Conservation (phyloP, 75 land plant species). For the Sequoiadendron giganteum region DNA sequence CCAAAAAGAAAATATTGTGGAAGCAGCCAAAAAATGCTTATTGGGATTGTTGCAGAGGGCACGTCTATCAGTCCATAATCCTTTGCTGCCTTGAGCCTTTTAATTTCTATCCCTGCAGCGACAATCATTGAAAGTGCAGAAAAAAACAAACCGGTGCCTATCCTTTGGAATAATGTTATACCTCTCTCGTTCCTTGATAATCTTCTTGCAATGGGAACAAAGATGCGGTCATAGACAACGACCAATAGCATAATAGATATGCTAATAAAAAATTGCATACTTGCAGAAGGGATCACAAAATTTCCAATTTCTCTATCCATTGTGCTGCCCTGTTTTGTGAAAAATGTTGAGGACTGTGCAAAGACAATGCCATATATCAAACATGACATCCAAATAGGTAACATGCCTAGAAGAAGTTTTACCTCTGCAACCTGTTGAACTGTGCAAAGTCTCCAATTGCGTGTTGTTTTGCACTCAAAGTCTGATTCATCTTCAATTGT, state of each 20-base stretch:
- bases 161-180: slow-evolving; percentile 70
- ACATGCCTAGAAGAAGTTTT: slow-evolving; percentile 45
- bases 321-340: slow-evolving; percentile 78
- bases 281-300: slow-evolving; percentile 84
- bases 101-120: slow-evolving; percentile 58
- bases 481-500: slow-evolving; percentile 17
- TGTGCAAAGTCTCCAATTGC: slow-evolving; percentile 23
- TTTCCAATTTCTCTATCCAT: slow-evolving; percentile 62
- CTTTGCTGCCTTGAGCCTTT: slow-evolving; percentile 34
- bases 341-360: slow-evolving; percentile 81
- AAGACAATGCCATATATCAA: slow-evolving; percentile 75
- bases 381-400: slow-evolving; percentile 82
- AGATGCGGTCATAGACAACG: slow-evolving; percentile 71
- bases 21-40: slow-evolving; percentile 76
- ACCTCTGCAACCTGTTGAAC: slow-evolving; percentile 32
- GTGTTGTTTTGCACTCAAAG: background rate
- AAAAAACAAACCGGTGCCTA: slow-evolving; percentile 79
- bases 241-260: slow-evolving; percentile 67
- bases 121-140: slow-evolving; percentile 76
- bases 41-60: slow-evolving; percentile 20
- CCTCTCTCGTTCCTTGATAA: slow-evolving; percentile 60
- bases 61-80: slow-evolving; percentile 13
- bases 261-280: slow-evolving; percentile 63
- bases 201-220: slow-evolving; percentile 47
- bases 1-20: slow-evolving; percentile 93